phyloP scores from a whole-genome alignment of 2,329 filamentous ascomycete species.

The Neodidymelliopsis sp. region DNA sequence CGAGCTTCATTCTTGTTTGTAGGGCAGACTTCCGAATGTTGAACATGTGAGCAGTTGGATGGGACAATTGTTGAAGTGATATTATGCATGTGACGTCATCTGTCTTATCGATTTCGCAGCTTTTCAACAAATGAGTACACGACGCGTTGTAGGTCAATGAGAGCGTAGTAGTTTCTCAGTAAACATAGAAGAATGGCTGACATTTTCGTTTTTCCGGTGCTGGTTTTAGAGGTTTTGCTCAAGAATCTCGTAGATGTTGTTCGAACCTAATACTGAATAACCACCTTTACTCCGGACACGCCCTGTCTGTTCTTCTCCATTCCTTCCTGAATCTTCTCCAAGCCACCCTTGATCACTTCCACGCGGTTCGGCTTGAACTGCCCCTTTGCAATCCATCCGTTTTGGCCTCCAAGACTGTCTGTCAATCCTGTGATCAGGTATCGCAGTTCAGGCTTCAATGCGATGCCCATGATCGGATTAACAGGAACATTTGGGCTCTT shows the following conservation, averaged over 20 bases:
- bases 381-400: slow-evolving; percentile 15
- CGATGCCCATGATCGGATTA: slow-evolving; percentile 13
- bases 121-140: too few relatives aligned
- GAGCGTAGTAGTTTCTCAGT: too few relatives aligned
- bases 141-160: too few relatives aligned
- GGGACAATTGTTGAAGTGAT: neutral
- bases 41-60: neutral
- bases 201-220: too few relatives aligned
- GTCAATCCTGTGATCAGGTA: slow-evolving; percentile 13
- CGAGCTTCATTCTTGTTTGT: slow-evolving; percentile 58
- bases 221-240: too few relatives aligned
- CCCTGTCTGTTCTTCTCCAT: slow-evolving; percentile 19
- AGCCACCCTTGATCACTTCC: slow-evolving; percentile 9
- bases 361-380: slow-evolving; percentile 15
- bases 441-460: slow-evolving; percentile 7
- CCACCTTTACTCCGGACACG: slow-evolving; percentile 21
- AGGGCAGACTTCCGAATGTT: neutral
- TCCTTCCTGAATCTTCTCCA: slow-evolving; percentile 17
- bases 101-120: neutral
- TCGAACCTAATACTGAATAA: slow-evolving; percentile 1
- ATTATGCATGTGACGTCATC: slow-evolving; percentile 9
- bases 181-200: too few relatives aligned
- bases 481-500: slow-evolving; percentile 10
- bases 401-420: slow-evolving; percentile 13
- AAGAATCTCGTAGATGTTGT: too few relatives aligned